Evolutionary conservation across 352 stramenopile species (phyloP).

Genomic region (Pythium guiyangense): DNA sequence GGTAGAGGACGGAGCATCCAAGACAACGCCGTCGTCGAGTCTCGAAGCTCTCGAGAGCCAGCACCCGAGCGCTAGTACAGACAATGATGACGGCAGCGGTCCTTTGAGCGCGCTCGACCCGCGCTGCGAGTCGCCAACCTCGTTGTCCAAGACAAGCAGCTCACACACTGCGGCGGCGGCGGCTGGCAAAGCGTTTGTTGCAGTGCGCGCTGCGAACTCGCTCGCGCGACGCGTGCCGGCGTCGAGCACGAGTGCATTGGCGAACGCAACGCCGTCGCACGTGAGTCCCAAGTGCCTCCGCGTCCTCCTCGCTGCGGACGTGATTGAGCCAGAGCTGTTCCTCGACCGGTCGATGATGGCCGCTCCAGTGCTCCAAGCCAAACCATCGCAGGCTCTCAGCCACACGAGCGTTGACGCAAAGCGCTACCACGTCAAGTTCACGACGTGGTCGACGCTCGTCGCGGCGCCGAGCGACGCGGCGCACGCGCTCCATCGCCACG

Average conservation of each 20-base stretch:
- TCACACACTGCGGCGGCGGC: neutral
- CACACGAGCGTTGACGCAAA: neutral
- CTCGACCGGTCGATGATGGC: conserved; percentile 40
- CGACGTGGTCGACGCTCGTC: conserved; percentile 63
- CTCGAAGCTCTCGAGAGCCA: neutral
- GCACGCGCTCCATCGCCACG: conserved; percentile 44
- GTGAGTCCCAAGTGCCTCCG: conserved; percentile 46
- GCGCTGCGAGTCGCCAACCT: conserved; percentile 9
- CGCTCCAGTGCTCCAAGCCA: neutral
- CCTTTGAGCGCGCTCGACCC: neutral
- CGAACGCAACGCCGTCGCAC: conserved; percentile 12
- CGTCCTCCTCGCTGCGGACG: conserved; percentile 50
- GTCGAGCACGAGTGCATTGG: neutral
- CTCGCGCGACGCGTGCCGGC: conserved; percentile 19
- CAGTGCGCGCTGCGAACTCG: conserved; percentile 62
- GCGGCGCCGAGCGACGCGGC: conserved; percentile 7
- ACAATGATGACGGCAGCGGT: neutral
- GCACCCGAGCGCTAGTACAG: neutral
- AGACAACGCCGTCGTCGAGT: no score
- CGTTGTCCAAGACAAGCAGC: conserved; percentile 2
- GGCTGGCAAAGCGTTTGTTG: conserved; percentile 63
- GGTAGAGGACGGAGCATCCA: neutral
- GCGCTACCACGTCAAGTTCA: conserved; percentile 61
- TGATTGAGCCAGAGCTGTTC: conserved; percentile 58
- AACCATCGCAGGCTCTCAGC: neutral